phyloP scores from a whole-genome alignment of 2,329 filamentous ascomycete genomes.

The Talaromyces sp. region DNA sequence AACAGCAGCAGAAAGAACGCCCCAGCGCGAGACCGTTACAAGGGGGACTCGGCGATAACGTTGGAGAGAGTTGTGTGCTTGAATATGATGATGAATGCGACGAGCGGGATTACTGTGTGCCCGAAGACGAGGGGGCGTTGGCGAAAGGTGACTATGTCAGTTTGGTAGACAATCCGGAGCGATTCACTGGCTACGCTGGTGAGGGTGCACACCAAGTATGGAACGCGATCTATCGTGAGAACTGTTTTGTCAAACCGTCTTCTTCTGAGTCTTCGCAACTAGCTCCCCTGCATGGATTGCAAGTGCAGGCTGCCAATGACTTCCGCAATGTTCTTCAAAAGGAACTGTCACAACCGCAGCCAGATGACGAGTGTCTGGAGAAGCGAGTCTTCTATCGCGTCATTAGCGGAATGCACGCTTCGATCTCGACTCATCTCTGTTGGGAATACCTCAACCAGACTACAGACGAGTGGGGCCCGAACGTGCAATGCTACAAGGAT shows the following conservation, averaged over 20 bases:
- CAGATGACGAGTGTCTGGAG: slow-evolving; percentile 88
- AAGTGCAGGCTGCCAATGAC: slow-evolving; percentile 54
- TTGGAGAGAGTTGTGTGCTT: slow-evolving; percentile 93
- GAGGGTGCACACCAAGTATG: slow-evolving; percentile 84
- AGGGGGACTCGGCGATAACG: slow-evolving; percentile 76
- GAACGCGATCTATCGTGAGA: slow-evolving; percentile 95
- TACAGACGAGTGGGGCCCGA: slow-evolving; percentile 88
- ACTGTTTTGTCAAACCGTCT: slow-evolving; percentile 70
- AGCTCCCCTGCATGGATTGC: slow-evolving; percentile 41
- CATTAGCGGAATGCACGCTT: slow-evolving; percentile 96
- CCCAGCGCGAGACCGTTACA: slow-evolving; percentile 69
- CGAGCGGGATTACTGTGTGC: slow-evolving; percentile 92
- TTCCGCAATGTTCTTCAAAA: slow-evolving; percentile 58
- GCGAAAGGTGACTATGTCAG: slow-evolving; percentile 96
- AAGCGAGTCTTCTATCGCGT: slow-evolving; percentile 98
- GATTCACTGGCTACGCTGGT: slow-evolving; percentile 91
- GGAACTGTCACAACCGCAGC: slow-evolving; percentile 32
- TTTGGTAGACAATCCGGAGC: slow-evolving; percentile 85
- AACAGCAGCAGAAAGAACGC: slow-evolving; percentile 66
- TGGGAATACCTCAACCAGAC: slow-evolving; percentile 95
- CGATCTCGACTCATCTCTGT: slow-evolving; percentile 93
- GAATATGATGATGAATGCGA: slow-evolving; percentile 98
- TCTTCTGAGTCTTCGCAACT: slow-evolving; percentile 28
- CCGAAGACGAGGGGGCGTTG: slow-evolving; percentile 82
- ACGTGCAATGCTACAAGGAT: slow-evolving; percentile 80